Evolutionary conservation across 768 basidiomycete genomes (phyloP), one percentile per base, ranked within the genome.

Genomic region (Leccinellum albellum): DNA sequence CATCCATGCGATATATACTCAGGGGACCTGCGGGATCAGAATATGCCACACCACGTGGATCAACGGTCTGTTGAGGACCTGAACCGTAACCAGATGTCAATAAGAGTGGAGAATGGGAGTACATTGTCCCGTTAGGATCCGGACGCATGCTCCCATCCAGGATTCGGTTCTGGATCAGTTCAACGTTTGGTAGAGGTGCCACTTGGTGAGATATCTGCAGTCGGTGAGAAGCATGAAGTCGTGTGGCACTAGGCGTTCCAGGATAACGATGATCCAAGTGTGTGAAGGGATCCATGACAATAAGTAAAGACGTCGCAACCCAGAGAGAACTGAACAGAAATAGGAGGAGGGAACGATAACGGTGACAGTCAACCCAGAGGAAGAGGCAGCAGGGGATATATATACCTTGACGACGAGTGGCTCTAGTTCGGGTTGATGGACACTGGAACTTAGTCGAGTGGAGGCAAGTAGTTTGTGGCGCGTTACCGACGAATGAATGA

Each of bases 221-320:
- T 37, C 48, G 61, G 6, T 55, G 54, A 51, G 52, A 26, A 44
- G n/a, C 20, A 31, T 56, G 57, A 28, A 20, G 23, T n/a, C 26
- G 50, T n/a, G 53, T 12, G 6, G 24, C 21, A 20, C 47, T 50
- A n/a, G 50, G 3, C 2, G 56, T 44, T 46, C 52, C 55, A 21
- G 62, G 60, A 31, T 69, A 66, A 4, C 13, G 14, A 28, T 52
- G 61, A 40, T 69, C 58, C 59, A 64, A 37, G 9, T 61, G 55
- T 13, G 46, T 7, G 13, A 60, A 60, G 51, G 21, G 8, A 21
- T 69, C 57, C 67, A 68, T 68, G 2, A 12, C 10, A n/a, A n/a
- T 40, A 20, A 15, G 42, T 24, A n/a, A 4, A 28, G 23, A n/a
- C 21, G 26, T 15, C 21, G 28, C 28, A 32, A 31, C 12, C 21